Evolutionary conservation across 2,329 filamentous ascomycete species (phyloP).

Genomic region (Nemania sp.): DNA sequence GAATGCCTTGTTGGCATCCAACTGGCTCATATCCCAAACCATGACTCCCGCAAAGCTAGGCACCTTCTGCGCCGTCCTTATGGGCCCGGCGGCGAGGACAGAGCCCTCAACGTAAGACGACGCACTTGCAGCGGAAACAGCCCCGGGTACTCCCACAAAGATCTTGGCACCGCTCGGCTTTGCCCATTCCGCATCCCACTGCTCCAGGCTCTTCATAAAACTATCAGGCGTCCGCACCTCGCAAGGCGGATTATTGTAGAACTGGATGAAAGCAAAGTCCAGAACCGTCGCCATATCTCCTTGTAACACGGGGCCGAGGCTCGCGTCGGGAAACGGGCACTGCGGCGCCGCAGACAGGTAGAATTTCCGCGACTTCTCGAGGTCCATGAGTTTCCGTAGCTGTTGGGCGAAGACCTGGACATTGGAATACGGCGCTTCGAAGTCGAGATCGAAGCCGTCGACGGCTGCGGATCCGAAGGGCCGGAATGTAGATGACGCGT

Average conservation of each 20-base stretch:
- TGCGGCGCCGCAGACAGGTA: slow-evolving; percentile 68
- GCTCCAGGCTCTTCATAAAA: slow-evolving; percentile 54
- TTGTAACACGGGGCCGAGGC: slow-evolving; percentile 58
- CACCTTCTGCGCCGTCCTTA: slow-evolving; percentile 57
- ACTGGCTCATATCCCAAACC: slow-evolving; percentile 69
- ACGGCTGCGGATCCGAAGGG: slow-evolving; percentile 69
- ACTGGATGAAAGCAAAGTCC: slow-evolving; percentile 66
- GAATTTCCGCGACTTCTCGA: slow-evolving; percentile 44
- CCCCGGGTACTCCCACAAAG: slow-evolving; percentile 64
- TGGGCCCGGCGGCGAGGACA: slow-evolving; percentile 51
- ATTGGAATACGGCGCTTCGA: slow-evolving; percentile 63
- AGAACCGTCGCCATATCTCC: slow-evolving; percentile 50
- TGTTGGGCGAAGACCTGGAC: slow-evolving; percentile 62
- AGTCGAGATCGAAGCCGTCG: slow-evolving; percentile 78
- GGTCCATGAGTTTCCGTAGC: slow-evolving; percentile 58
- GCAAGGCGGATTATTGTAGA: slow-evolving; percentile 72
- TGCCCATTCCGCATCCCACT: slow-evolving; percentile 68
- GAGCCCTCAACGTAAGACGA: slow-evolving; percentile 49
- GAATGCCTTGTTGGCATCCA: slow-evolving; percentile 60
- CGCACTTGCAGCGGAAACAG: slow-evolving; percentile 50
- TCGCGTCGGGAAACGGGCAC: slow-evolving; percentile 65
- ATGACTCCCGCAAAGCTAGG: slow-evolving; percentile 67
- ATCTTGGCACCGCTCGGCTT: slow-evolving; percentile 60
- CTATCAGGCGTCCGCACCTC: slow-evolving; percentile 50
- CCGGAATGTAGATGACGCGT: slow-evolving; percentile 49